Conservation (phyloP, 2,329 filamentous ascomycete genomes). For the Pseudocercospora crystallina region DNA sequence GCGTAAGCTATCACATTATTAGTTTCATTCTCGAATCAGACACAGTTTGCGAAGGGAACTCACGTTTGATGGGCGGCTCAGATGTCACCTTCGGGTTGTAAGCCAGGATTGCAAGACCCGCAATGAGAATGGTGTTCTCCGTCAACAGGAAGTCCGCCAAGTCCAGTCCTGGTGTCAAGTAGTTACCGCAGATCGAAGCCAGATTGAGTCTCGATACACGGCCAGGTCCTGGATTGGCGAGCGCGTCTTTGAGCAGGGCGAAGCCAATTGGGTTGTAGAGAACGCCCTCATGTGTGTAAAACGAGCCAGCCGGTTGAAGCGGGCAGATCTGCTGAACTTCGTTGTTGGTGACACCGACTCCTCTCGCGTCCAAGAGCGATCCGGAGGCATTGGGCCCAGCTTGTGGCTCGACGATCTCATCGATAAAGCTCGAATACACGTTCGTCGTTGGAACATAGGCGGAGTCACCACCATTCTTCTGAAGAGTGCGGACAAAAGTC, state of each 20-base stretch:
- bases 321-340: conserved; percentile 47
- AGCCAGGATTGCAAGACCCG: conserved; percentile 36
- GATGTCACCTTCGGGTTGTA: conserved; percentile 36
- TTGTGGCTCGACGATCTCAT: conserved; percentile 55
- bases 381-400: conserved; percentile 48
- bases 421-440: conserved; percentile 49
- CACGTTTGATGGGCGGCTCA: conserved; percentile 44
- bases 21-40: neutral
- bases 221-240: conserved; percentile 50
- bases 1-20: too few relatives aligned
- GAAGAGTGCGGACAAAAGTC: conserved; percentile 44
- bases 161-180: conserved; percentile 42
- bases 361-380: conserved; percentile 41
- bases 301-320: conserved; percentile 41
- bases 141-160: conserved; percentile 49
- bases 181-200: conserved; percentile 40
- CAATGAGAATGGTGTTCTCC: conserved; percentile 43
- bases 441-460: conserved; percentile 57
- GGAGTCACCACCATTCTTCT: conserved; percentile 47
- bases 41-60: conserved; percentile 1
- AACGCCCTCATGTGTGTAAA: conserved; percentile 54
- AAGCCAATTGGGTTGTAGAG: conserved; percentile 52
- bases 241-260: conserved; percentile 49
- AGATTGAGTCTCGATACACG: conserved; percentile 42
- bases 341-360: conserved; percentile 52